Evolutionary conservation across 495 filamentous ascomycete genomes (phyloP), one percentile per base, ranked within the genome.

Genomic region (Podospora pseudocomata): DNA sequence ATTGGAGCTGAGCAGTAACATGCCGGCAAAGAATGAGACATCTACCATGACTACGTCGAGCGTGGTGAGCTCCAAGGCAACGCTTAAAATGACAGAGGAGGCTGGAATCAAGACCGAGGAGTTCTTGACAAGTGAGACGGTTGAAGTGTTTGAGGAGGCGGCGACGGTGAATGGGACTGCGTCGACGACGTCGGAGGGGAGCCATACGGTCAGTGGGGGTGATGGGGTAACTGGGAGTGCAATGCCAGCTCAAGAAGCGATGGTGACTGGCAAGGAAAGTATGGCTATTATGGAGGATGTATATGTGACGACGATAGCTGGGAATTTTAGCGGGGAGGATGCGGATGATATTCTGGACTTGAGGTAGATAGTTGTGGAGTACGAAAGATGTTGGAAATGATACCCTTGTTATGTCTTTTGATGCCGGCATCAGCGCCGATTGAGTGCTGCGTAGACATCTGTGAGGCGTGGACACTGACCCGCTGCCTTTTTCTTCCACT

Each of bases 101-200:
- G 63, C 63, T 6, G 18, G n/a, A n/a, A 26, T 13, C 0, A 34
- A 30, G 0, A 58, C 55, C 2, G 55, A 19, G 11, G 55, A 58
- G 55, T 58, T 5, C 55, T 19, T 64, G 60, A 64, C 65, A 53
- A 67, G 60, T 32, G 68, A 70, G 61, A 70, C 65, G 23, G 18
- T 67, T 0, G 65, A 70, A 19, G 27, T 67, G 0, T 5, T 60
- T 15, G 20, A 65, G 4, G 28, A 60, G 18, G 57, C 64, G 3
- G 63, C 27, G 19, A 66, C 64, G 1, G 39, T 49, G 15, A 49
- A 49, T 3, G 39, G 39, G 39, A 49, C 39, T 49, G 39, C 13
- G 15, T 49, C 39, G 39, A 49, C 39, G 39, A 49, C 39, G 39
- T 49, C 39, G 15, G 6, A 16, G 39, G 39, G 39, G 15, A 49